Conservation (phyloP, 352 stramenopile genomes). For the Paralagenidium karlingii region DNA sequence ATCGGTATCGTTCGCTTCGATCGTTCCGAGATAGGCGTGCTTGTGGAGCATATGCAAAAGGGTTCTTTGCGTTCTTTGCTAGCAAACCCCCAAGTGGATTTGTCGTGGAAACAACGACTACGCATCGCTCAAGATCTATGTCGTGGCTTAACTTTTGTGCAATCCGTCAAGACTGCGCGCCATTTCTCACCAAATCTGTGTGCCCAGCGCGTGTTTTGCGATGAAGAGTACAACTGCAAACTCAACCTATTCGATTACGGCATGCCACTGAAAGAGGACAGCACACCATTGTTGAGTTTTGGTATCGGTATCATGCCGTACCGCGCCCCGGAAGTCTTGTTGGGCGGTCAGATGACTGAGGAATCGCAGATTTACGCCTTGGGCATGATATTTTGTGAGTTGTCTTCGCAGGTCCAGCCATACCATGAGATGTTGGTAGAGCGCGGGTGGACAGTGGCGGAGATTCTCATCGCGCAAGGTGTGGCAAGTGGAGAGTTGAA, state of each 20-base stretch:
- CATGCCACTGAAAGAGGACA: neutral
- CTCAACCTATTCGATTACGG: conserved; percentile 52
- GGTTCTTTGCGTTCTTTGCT: conserved; percentile 46
- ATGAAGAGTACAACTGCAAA: conserved; percentile 48
- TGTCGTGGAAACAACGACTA: conserved; percentile 35
- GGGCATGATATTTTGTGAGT: conserved; percentile 61
- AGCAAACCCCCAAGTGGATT: conserved; percentile 22
- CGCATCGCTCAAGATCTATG: conserved; percentile 39
- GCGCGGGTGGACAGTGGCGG: no score
- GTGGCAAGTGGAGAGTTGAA: conserved; percentile 24
- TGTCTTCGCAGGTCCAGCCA: no score
- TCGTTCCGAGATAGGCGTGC: conserved; percentile 35
- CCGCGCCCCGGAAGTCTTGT: conserved; percentile 44
- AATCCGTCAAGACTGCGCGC: conserved; percentile 7
- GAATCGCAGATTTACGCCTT: conserved; percentile 57
- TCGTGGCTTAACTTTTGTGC: conserved; percentile 30
- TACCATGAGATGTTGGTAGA: no score
- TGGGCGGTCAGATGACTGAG: conserved; percentile 17
- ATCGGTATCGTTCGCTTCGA: conserved; percentile 39
- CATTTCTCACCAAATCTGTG: conserved; percentile 38
- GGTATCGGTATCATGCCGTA: conserved; percentile 42
- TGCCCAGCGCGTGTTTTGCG: conserved; percentile 37
- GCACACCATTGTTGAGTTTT: conserved; percentile 21
- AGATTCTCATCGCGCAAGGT: conserved; percentile 41
- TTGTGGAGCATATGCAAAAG: conserved; percentile 68